Percentiles rank a stretch among this genome's conserved stretches.
Conservation (phyloP, 202 grass and related monocot species). For the Saccharum hybrid region DNA sequence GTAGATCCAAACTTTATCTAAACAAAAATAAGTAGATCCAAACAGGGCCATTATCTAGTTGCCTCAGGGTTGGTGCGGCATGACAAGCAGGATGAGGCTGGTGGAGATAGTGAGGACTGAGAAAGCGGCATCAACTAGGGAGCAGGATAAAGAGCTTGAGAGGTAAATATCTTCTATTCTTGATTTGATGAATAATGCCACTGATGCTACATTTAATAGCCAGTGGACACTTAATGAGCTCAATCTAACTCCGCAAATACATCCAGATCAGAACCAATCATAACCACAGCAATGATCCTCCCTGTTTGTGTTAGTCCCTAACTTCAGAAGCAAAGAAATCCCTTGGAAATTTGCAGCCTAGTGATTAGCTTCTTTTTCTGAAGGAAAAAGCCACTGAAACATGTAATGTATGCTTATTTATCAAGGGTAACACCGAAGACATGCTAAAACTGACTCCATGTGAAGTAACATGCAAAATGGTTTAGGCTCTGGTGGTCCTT, state of each 20-base stretch:
- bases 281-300: not conserved
- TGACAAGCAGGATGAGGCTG: not conserved
- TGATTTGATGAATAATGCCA: slow-evolving; percentile 1
- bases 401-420: not conserved
- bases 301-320: not conserved
- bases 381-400: not conserved
- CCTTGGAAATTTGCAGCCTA: not conserved
- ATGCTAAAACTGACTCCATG: not conserved
- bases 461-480: not conserved
- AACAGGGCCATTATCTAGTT: not conserved
- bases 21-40: not conserved
- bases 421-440: not conserved
- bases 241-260: not conserved
- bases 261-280: not conserved
- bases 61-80: not conserved
- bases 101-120: not conserved
- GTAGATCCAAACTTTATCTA: not conserved
- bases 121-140: not conserved
- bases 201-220: too few species aligned
- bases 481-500: not conserved
- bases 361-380: not conserved
- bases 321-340: not conserved
- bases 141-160: not conserved
- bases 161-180: not conserved
- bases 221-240: not conserved